Conservation (phyloP, 2,329 filamentous ascomycete genomes). For the Aspergillus jensenii region DNA sequence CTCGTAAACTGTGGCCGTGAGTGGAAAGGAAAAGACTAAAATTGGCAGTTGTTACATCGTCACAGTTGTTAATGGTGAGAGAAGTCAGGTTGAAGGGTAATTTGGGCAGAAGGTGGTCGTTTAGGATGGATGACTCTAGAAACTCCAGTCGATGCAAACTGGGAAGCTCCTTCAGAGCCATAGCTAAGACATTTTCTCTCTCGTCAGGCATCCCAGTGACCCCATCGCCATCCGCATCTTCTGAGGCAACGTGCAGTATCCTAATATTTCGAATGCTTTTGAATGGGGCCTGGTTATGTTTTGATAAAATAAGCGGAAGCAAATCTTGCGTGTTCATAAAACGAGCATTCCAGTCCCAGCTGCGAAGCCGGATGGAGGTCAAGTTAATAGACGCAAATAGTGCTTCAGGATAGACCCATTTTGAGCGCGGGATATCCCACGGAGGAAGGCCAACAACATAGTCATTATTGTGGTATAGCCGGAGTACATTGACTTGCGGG, state of each 20-base stretch:
- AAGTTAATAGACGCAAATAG: constrained; percentile 65
- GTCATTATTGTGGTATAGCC: constrained; percentile 71
- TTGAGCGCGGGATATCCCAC: constrained; percentile 34
- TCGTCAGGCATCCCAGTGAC: constrained; percentile 42
- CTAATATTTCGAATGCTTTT: constrained; percentile 33
- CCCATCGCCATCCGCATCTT: constrained; percentile 26
- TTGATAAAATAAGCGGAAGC: constrained; percentile 50
- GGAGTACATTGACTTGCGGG: constrained; percentile 66
- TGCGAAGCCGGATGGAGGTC: constrained; percentile 46
- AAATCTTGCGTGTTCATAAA: constrained; percentile 40
- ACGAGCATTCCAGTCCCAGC: constrained; percentile 58
- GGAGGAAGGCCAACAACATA: constrained; percentile 33
- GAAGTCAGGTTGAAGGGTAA: constrained; percentile 66
- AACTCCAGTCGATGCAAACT: constrained; percentile 68
- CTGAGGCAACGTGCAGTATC: constrained; percentile 36
- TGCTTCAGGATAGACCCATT: constrained; percentile 68
- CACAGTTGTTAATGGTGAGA: constrained; percentile 77
- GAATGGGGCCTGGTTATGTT: constrained; percentile 60
- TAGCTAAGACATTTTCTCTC: constrained; percentile 36
- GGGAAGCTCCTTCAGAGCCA: constrained; percentile 59
- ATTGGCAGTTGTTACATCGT: constrained; percentile 67
- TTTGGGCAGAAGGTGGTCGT: constrained; percentile 64
- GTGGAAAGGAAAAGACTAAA: constrained; percentile 65
- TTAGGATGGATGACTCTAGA: constrained; percentile 71
- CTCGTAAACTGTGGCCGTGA: constrained; percentile 66